Evolutionary conservation across 495 filamentous ascomycete genomes (phyloP), one percentile per base, ranked within the genome.

Genomic region (Lasiosphaeria ovina): DNA sequence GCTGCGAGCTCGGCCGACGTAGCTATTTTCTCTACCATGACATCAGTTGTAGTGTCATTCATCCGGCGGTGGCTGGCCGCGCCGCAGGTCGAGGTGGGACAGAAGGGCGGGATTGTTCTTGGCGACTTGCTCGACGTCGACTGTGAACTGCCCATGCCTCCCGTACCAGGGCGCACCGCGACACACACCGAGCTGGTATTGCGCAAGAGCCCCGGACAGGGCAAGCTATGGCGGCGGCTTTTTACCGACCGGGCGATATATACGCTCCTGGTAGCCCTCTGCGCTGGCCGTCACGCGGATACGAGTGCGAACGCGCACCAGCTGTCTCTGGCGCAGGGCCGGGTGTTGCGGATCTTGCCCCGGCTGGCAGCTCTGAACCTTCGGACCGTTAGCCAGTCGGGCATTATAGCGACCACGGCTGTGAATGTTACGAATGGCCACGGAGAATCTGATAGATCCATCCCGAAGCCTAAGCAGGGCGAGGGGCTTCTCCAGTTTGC

Each of bases 271-370:
- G 85, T 88, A 65, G 78, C 77, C 3, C 73, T 88, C 44, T 86
- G 87, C 66, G 85, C 83, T 55, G 72, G 71, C 3, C 58, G 66
- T 2, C 72, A 76, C 47, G 77, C 85, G 3, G 70, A 68, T 34
- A 69, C 69, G 0, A 63, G 63, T 1, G 70, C 71, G 14, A 52
- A 66, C 6, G 83, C 82, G 62, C 80, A 81, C 45, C 84, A 93
- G 52, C 85, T 85, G 60, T 89, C 90, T 0, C 74, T 95, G 24
- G 87, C 90, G 2, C 92, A 97, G 72, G 90, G 87, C 40, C 79
- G 92, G 58, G 61, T 96, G 45, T 74, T 96, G 63, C 82, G 86
- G 10, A 76, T 93, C 60, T 72, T 96, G 3, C 84, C 87, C 2
- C 83, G 85, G 12, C 80, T 91, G 3, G 88, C 87, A 3, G 71